Percentiles rank a stretch among this genome's conserved stretches.
Evolutionary conservation across 495 filamentous ascomycete genomes (phyloP).

Genomic region (Neurospora cerealis): DNA sequence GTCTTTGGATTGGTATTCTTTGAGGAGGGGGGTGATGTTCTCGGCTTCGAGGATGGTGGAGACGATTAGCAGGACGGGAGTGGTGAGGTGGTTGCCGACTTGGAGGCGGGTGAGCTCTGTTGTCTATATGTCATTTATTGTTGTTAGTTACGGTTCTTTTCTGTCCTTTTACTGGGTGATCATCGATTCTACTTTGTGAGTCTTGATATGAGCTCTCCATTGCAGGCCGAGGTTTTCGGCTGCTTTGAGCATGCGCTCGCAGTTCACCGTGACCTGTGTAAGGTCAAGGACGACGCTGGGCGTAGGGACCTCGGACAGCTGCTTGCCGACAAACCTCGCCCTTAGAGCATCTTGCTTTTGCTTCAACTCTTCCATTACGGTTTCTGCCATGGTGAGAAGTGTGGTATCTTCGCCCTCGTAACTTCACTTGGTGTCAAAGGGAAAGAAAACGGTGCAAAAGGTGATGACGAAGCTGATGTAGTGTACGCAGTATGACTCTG

Average conservation of each 20-base stretch:
- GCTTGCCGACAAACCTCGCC: constrained; percentile 50
- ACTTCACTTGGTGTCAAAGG: background rate
- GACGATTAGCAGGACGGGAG: constrained; percentile 57
- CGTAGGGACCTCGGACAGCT: constrained; percentile 48
- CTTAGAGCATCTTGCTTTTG: constrained; percentile 29
- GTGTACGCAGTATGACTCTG: background rate
- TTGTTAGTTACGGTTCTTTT: background rate
- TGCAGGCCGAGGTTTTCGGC: constrained; percentile 47
- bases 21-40: constrained; percentile 49
- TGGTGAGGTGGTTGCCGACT: constrained; percentile 43
- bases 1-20: constrained; percentile 42
- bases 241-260: constrained; percentile 61
- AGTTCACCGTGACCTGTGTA: constrained; percentile 59
- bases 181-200: constrained; percentile 57
- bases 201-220: constrained; percentile 79
- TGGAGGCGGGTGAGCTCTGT: constrained; percentile 63
- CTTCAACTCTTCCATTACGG: background rate
- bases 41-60: constrained; percentile 75
- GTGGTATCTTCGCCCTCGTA: background rate
- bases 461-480: background rate
- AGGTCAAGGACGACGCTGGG: constrained; percentile 63
- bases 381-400: background rate
- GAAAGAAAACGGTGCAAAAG: background rate
- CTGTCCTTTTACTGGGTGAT: background rate
- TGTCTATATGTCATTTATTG: constrained; percentile 28